Conservation (phyloP, 495 filamentous ascomycete species). For the Oleoguttula mirabilis region DNA sequence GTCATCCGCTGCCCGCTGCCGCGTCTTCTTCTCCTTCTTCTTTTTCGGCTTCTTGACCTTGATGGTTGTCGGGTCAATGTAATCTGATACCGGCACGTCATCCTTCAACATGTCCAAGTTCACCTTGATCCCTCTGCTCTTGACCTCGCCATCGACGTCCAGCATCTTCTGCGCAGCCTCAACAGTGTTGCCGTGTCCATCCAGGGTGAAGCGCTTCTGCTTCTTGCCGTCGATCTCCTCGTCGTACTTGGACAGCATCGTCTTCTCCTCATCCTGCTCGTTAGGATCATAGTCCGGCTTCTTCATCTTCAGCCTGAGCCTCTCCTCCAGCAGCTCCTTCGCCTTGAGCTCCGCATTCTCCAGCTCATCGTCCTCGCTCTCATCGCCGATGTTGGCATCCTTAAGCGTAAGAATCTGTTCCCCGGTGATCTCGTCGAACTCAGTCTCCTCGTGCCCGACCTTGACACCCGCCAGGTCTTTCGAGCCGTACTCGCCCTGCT, state of each 20-base stretch:
- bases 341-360: constrained; percentile 72
- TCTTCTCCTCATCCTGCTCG: constrained; percentile 53
- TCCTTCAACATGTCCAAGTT: constrained; percentile 62
- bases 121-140: constrained; percentile 55
- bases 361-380: constrained; percentile 85
- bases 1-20: constrained; percentile 55
- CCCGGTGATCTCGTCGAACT: constrained; percentile 55
- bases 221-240: constrained; percentile 92
- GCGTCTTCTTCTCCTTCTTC: constrained; percentile 46
- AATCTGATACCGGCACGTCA: constrained; percentile 67
- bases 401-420: constrained; percentile 85
- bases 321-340: constrained; percentile 63
- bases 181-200: constrained; percentile 54
- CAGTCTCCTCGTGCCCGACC: constrained; percentile 70
- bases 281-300: constrained; percentile 81
- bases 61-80: constrained; percentile 70
- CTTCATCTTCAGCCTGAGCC: constrained; percentile 78
- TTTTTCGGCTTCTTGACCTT: constrained; percentile 92
- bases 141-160: constrained; percentile 40
- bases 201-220: constrained; percentile 75
- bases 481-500: constrained; percentile 53
- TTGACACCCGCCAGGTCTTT: constrained; percentile 79
- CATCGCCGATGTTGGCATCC: constrained; percentile 73
- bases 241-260: constrained; percentile 78
- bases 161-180: constrained; percentile 52